Base-by-base conservation (phyloP, 2,329 filamentous ascomycete genomes). In the Penicillium sp. region DNA sequence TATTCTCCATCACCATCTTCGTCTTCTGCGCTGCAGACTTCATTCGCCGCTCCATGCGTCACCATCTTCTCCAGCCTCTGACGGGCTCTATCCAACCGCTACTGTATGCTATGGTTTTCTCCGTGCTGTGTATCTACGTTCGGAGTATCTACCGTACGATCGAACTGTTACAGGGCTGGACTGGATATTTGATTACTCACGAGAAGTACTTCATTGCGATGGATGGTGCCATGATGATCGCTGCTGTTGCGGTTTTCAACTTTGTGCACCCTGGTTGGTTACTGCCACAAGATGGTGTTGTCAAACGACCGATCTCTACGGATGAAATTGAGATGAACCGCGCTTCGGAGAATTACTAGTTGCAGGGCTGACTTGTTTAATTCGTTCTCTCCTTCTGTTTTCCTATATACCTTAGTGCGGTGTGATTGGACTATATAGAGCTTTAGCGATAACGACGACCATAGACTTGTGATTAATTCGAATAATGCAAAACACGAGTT, bases 1-100 rank as follows among this genome's bases (percentile, higher is more conserved):
- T 87, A 42, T 75, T 77, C 55, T 81, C 82, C 5, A 80, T 87
- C 54, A 75, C 79, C 31, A 57, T 82, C 54, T 87, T 88, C 68
- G 78, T 78, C 45, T 58, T 68, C 62, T 72, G 81, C 39, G 78
- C 84, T 3, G 70, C 61, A 4, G 73, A 76, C 48, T 85, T 84
- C 63, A 67, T 85, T 23, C 67, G 71, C 7, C 74, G 79, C 11
- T 67, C 72, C 3, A 29, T 69, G 46, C 65, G 67, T 11, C 55
- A 50, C 23, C 10, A 37, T 13, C 42, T 59, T 35, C 50, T 73
- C 21, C 62, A 68, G 44, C 53, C 59, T 9, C 55, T 70, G 54
- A 66, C 56, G 7, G 67, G 70, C 6, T 62, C 67, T 3, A 53
- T 75, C 4, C 47, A 69, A 3, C 73, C 76, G 14, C 62, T 75